Conservation (phyloP, 768 basidiomycete genomes). For the Phylloporus sp. region DNA sequence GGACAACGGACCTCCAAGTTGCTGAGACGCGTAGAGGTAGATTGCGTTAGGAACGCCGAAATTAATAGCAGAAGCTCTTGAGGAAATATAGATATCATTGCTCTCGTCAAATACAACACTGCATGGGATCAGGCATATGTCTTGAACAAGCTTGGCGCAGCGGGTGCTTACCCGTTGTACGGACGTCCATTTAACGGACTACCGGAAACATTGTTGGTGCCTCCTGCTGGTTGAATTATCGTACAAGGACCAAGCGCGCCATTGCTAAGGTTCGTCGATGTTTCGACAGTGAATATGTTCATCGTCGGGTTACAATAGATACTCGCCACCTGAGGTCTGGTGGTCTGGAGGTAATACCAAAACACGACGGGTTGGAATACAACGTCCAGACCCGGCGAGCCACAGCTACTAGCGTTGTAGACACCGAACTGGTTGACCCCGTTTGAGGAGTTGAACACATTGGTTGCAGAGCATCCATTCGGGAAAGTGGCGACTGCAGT, state of each 20-base stretch:
- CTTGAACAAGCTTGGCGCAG: not conserved
- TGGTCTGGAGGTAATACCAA: slow-evolving; percentile 50
- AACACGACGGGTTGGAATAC: slow-evolving; percentile 58
- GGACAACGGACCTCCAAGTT: slow-evolving; percentile 36
- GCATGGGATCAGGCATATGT: not conserved
- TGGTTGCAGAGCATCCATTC: slow-evolving; percentile 40
- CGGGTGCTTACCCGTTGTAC: slow-evolving; percentile 51
- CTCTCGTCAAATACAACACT: slow-evolving; percentile 41
- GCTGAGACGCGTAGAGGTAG: slow-evolving; percentile 45
- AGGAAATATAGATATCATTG: slow-evolving; percentile 43
- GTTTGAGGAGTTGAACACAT: slow-evolving; percentile 35
- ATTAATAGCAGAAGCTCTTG: slow-evolving; percentile 44
- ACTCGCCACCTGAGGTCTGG: slow-evolving; percentile 38
- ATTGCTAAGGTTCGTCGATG: slow-evolving; percentile 41
- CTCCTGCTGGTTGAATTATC: slow-evolving; percentile 23
- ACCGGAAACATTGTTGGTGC: slow-evolving; percentile 50
- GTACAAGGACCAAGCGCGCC: slow-evolving; percentile 38
- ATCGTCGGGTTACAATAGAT: slow-evolving; percentile 59
- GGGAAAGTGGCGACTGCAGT: slow-evolving; percentile 42
- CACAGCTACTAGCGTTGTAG: slow-evolving; percentile 32
- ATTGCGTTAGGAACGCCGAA: slow-evolving; percentile 60
- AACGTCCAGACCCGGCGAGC: slow-evolving; percentile 28
- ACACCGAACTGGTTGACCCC: slow-evolving; percentile 50
- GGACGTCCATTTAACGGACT: slow-evolving; percentile 39
- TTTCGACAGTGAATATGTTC: slow-evolving; percentile 38